These are phyloP conservation scores for Venturia oleaginea DNA, from an alignment of 2,329 filamentous ascomycete genomes.

Conservation along the genomic window DNA sequence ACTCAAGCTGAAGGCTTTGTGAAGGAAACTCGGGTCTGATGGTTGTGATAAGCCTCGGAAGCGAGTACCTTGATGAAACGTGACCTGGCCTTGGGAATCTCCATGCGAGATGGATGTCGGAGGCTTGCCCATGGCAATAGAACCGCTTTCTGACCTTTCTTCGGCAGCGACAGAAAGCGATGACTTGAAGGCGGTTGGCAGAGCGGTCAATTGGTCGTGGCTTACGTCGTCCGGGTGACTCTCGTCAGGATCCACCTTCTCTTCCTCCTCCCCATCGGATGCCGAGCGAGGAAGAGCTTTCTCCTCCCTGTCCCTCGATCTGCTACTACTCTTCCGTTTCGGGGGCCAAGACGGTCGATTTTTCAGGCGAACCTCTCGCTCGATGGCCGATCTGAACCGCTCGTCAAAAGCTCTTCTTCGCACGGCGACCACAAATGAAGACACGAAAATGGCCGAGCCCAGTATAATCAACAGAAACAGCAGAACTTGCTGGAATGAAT, in stretches of 20 bases:
- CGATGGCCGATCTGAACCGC: conserved; percentile 37
- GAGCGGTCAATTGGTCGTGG: background rate
- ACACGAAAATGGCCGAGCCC: conserved; percentile 59
- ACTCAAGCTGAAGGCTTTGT: conserved; percentile 23
- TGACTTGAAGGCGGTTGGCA: background rate
- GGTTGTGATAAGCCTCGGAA: conserved; percentile 1
- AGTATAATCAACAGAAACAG: conserved; percentile 57
- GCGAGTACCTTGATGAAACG: conserved; percentile 1
- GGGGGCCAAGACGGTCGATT: background rate
- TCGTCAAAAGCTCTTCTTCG: conserved; percentile 54
- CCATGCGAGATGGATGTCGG: background rate
- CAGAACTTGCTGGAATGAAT: conserved; percentile 58
- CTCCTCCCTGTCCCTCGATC: background rate
- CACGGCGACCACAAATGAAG: conserved; percentile 52
- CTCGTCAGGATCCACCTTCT: background rate
- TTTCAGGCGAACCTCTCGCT: background rate
- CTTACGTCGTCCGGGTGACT: background rate
- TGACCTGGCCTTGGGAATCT: background rate
- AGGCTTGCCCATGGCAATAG: background rate
- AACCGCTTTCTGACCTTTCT: background rate
- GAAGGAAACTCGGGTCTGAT: conserved; percentile 13
- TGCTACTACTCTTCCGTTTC: background rate
- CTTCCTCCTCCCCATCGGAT: background rate
- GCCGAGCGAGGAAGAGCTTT: background rate
- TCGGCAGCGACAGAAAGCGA: background rate